Evolutionary conservation across 768 basidiomycete species (phyloP).

Genomic region (Phaeotremella fagi): DNA sequence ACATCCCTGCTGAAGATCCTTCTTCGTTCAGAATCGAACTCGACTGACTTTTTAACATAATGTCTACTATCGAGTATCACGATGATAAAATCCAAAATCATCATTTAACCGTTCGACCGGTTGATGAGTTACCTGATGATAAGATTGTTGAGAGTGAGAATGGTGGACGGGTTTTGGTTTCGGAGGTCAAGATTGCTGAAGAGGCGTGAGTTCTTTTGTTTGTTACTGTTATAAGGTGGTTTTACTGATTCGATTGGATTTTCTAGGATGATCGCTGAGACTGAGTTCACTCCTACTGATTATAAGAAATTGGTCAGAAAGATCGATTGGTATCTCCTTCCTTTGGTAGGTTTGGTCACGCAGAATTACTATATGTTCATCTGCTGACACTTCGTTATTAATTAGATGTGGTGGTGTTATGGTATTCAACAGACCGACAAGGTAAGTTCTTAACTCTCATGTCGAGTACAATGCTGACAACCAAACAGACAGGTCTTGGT

Average conservation of each 20-base stretch:
- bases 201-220: slow-evolving; percentile 10
- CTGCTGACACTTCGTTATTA: not conserved
- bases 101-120: not conserved
- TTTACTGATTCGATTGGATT: not conserved
- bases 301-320: slow-evolving; percentile 26
- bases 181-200: slow-evolving; percentile 15
- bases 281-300: slow-evolving; percentile 21
- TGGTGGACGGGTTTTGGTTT: slow-evolving; percentile 6
- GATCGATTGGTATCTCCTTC: slow-evolving; percentile 14
- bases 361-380: not conserved
- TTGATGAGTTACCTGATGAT: slow-evolving; percentile 6
- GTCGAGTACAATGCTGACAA: not conserved
- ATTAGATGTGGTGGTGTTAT: slow-evolving; percentile 31
- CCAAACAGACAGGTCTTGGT: slow-evolving; percentile 22
- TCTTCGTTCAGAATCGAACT: too few relatives aligned
- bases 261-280: slow-evolving; percentile 18
- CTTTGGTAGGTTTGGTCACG: slow-evolving; percentile 17
- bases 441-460: not conserved
- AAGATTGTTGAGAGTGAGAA: slow-evolving; percentile 9
- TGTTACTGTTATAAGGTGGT: not conserved
- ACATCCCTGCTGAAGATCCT: too few relatives aligned
- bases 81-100: not conserved
- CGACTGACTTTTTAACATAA: not conserved
- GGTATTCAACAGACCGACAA: slow-evolving; percentile 18
- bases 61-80: not conserved